phyloP scores from a whole-genome alignment of 768 basidiomycete species.

The Tulasnella sp. region DNA sequence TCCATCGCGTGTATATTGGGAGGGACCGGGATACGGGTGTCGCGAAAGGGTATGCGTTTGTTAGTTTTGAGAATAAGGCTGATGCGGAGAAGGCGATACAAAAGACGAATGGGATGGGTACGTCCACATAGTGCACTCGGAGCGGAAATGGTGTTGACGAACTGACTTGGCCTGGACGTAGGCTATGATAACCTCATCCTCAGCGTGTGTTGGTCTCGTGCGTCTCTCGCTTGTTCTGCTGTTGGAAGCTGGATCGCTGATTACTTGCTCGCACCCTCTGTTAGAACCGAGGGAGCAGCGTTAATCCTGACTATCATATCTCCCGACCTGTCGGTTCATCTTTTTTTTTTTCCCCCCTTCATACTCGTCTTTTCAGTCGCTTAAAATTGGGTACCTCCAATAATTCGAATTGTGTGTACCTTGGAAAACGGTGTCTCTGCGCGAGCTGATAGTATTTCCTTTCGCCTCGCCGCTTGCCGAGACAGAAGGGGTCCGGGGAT shows the following conservation, averaged over 20 bases:
- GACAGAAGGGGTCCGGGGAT: too few relatives aligned
- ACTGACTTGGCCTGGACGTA: constrained; percentile 1
- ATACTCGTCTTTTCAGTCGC: not conserved
- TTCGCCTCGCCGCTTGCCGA: not conserved
- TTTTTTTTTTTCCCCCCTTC: too few relatives aligned
- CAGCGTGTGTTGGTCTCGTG: constrained; percentile 58
- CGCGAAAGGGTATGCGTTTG: constrained; percentile 96
- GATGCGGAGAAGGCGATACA: constrained; percentile 82
- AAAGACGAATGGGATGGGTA: constrained; percentile 80
- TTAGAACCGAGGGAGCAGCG: constrained; percentile 7
- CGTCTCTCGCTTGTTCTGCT: not conserved
- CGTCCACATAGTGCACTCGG: not conserved
- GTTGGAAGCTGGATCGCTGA: not conserved
- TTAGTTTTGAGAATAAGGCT: constrained; percentile 80
- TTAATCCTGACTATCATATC: not conserved
- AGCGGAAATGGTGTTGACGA: not conserved
- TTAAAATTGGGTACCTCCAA: not conserved
- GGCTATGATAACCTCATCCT: constrained; percentile 83
- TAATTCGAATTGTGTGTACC: not conserved
- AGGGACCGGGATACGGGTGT: constrained; percentile 89
- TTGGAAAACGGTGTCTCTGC: not conserved
- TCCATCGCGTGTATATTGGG: constrained; percentile 88
- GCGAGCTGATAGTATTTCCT: not conserved
- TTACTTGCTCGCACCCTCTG: not conserved
- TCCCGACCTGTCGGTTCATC: not conserved